These are phyloP conservation scores for Blastocrithidia nonstop DNA, from an alignment of 208 protist genomes.

Conservation along the genomic window DNA sequence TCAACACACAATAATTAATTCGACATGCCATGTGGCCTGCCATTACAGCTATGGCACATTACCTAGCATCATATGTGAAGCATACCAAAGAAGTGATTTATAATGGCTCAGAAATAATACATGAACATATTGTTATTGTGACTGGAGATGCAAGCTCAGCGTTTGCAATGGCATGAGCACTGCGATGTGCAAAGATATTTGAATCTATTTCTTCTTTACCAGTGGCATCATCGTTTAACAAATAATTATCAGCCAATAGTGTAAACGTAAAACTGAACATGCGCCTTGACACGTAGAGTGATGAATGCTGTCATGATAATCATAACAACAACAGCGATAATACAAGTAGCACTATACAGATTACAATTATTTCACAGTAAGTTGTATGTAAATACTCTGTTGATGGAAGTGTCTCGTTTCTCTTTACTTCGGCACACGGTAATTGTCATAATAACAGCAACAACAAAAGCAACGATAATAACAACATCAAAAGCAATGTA, in stretches of 20 bases:
- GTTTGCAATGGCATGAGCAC: not conserved
- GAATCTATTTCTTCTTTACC: not conserved
- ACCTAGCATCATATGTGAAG: too few species aligned
- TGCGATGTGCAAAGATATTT: not conserved
- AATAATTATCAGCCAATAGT: not conserved
- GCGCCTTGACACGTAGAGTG: slow-evolving; percentile 43
- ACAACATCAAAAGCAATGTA: too few species aligned
- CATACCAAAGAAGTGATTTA: too few species aligned
- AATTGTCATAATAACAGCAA: not conserved
- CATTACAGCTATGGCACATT: slow-evolving; percentile 64
- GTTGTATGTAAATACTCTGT: slow-evolving; percentile 8
- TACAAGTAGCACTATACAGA: not conserved
- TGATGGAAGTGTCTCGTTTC: slow-evolving; percentile 48
- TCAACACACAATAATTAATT: too few species aligned
- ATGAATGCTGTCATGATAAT: slow-evolving; percentile 9
- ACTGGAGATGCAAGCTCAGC: not conserved
- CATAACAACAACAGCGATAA: not conserved
- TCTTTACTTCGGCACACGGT: slow-evolving; percentile 44
- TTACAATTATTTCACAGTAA: slow-evolving; percentile 10
- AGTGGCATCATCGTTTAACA: not conserved
- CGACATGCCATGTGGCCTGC: too few species aligned
- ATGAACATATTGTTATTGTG: not conserved
- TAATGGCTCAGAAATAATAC: slow-evolving; percentile 5
- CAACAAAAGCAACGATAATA: too few species aligned
- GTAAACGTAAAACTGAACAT: slow-evolving; percentile 5